phyloP scores from a whole-genome alignment of 1,284 basidiomycete genomes.

The Ceratobasidium papillatum region DNA sequence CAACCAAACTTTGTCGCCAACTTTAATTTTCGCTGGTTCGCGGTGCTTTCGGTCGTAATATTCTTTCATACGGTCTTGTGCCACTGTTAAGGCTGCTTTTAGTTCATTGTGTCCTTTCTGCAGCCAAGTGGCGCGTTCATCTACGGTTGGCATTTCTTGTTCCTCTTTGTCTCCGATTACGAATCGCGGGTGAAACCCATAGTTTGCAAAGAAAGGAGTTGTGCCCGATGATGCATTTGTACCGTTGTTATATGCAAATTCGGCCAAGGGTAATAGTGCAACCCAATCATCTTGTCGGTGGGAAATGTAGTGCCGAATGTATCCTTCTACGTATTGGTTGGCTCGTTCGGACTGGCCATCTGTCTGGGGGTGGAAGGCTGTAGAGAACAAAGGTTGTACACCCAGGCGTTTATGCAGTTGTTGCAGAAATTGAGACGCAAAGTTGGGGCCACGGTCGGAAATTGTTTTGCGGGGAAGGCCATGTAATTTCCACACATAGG shows the following conservation, averaged over 20 bases:
- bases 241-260: slow-evolving; percentile 47
- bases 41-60: slow-evolving; percentile 28
- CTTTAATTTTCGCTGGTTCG: not conserved
- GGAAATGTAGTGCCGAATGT: slow-evolving; percentile 42
- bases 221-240: slow-evolving; percentile 42
- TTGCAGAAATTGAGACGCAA: slow-evolving; percentile 47
- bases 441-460: slow-evolving; percentile 41
- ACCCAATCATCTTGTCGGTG: slow-evolving; percentile 46
- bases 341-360: slow-evolving; percentile 51
- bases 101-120: slow-evolving; percentile 10
- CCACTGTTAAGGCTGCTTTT: slow-evolving; percentile 2
- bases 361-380: too few relatives aligned
- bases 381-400: slow-evolving; percentile 46
- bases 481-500: too few relatives aligned
- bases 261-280: slow-evolving; percentile 43
- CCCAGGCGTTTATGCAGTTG: slow-evolving; percentile 39
- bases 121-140: not conserved
- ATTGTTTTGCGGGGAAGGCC: not conserved
- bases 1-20: slow-evolving; percentile 40
- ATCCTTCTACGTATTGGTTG: slow-evolving; percentile 50
- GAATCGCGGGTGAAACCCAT: too few relatives aligned
- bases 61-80: slow-evolving; percentile 16
- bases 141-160: not conserved
- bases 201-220: too few relatives aligned
- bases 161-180: too few relatives aligned